Conservation (phyloP, 352 stramenopile species). For the Pythium brachiatum region DNA sequence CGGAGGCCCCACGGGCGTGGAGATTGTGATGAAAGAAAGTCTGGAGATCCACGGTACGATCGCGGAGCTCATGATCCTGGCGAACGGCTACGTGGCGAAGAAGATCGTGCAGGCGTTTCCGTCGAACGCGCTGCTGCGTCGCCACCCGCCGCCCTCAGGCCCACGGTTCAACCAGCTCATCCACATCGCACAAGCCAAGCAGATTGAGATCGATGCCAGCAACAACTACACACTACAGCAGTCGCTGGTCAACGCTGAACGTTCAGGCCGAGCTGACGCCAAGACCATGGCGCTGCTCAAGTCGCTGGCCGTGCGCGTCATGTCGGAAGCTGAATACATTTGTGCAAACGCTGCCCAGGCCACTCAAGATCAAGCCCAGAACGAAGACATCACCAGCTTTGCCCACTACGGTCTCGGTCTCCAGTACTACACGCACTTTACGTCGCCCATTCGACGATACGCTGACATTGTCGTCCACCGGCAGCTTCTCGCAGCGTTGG, state of each 20-base stretch:
- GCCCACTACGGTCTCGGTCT: slow-evolving; percentile 88
- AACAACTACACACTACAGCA: slow-evolving; percentile 85
- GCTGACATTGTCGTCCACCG: slow-evolving; percentile 91
- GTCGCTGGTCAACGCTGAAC: slow-evolving; percentile 58
- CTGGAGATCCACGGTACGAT: slow-evolving; percentile 94
- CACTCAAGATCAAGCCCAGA: slow-evolving; percentile 24
- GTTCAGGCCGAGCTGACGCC: slow-evolving; percentile 53
- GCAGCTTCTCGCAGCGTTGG: slow-evolving; percentile 72
- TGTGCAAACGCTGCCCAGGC: slow-evolving; percentile 66
- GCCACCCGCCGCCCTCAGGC: slow-evolving; percentile 76
- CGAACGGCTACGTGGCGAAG: slow-evolving; percentile 87
- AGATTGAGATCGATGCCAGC: slow-evolving; percentile 67
- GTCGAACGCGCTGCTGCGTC: slow-evolving; percentile 80
- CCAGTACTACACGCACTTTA: slow-evolving; percentile 92
- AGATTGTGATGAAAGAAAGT: slow-evolving; percentile 89
- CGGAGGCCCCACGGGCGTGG: slow-evolving; percentile 38
- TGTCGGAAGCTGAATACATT: slow-evolving; percentile 95
- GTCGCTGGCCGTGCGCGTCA: slow-evolving; percentile 91
- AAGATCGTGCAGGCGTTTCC: slow-evolving; percentile 83
- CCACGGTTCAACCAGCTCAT: slow-evolving; percentile 76
- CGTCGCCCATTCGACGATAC: slow-evolving; percentile 89
- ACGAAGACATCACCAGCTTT: slow-evolving; percentile 58
- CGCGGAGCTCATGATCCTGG: slow-evolving; percentile 93
- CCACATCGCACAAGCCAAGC: slow-evolving; percentile 63
- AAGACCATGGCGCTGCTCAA: slow-evolving; percentile 90